Percentiles rank a stretch among this genome's conserved stretches.
phyloP scores from a whole-genome alignment of 441 rosid species.

The Populus hybrid region DNA sequence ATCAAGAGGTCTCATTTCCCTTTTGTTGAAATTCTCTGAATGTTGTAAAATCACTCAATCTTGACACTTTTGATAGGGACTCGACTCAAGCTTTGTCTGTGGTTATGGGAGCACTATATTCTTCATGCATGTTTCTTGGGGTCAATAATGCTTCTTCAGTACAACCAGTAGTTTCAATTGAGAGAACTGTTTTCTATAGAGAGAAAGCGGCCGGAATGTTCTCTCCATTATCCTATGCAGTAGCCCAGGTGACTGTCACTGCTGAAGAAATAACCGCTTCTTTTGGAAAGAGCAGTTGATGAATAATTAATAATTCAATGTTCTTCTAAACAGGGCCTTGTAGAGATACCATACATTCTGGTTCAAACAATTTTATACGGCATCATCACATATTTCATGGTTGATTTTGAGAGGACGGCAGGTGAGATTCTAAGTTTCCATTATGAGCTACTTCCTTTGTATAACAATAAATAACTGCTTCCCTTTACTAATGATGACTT shows the following conservation, averaged over 20 bases:
- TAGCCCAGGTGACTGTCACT: conserved; percentile 54
- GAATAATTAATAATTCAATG: background rate
- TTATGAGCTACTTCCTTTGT: background rate
- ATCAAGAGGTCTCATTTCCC: background rate
- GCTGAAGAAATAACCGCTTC: background rate
- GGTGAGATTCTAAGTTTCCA: conserved; percentile 42
- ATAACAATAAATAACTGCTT: too few species aligned
- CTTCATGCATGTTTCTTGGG: conserved; percentile 86
- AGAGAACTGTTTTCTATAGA: conserved; percentile 88
- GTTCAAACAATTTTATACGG: conserved; percentile 68
- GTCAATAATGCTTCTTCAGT: conserved; percentile 86
- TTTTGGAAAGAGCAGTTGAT: background rate
- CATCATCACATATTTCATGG: conserved; percentile 78
- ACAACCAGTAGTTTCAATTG: conserved; percentile 88
- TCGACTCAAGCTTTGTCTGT: conserved; percentile 55
- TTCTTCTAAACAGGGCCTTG: conserved; percentile 48
- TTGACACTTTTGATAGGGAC: conserved; percentile 28
- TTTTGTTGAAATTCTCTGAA: background rate
- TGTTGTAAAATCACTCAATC: background rate
- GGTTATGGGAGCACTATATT: conserved; percentile 86
- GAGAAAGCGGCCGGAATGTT: conserved; percentile 78
- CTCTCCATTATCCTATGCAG: conserved; percentile 74
- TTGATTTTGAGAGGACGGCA: conserved; percentile 67
- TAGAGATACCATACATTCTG: conserved; percentile 83
- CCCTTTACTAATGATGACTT: background rate